Conservation (phyloP, 2,329 filamentous ascomycete species). For the Curvularia eragrostidis region DNA sequence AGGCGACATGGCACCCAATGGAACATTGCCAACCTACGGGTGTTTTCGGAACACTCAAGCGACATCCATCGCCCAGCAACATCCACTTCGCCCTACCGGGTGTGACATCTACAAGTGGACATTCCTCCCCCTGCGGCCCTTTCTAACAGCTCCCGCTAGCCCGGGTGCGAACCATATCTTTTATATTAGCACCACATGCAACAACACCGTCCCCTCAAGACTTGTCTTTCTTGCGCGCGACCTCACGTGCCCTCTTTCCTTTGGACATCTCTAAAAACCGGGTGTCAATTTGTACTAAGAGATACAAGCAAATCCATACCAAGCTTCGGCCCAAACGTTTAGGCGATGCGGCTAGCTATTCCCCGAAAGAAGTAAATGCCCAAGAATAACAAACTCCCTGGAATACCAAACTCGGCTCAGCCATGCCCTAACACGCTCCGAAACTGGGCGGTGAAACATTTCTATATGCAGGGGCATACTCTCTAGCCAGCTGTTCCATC, state of each 20-base stretch:
- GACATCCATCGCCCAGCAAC: neutral
- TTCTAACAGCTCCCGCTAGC: neutral
- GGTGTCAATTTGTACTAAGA: neutral
- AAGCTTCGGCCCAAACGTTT: slow-evolving; percentile 1
- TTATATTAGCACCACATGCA: neutral
- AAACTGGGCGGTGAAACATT: slow-evolving; percentile 8
- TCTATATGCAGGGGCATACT: neutral
- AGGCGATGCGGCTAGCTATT: neutral
- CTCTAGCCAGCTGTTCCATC: slow-evolving; percentile 7
- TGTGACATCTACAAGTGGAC: slow-evolving; percentile 13
- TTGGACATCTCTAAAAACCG: neutral
- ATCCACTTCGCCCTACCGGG: slow-evolving; percentile 4
- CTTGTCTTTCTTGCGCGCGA: neutral
- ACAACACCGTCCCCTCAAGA: neutral
- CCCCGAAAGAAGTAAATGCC: slow-evolving; percentile 3
- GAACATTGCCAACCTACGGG: slow-evolving; percentile 6
- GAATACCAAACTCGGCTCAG: neutral
- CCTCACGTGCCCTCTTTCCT: neutral
- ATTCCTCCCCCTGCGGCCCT: neutral
- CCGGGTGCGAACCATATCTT: neutral
- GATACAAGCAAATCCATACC: slow-evolving; percentile 2
- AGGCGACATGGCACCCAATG: slow-evolving; percentile 4
- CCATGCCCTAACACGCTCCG: neutral
- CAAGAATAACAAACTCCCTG: neutral
- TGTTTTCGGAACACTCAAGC: neutral